Evolutionary conservation across 2,329 filamentous ascomycete genomes (phyloP), one percentile per base, ranked within the genome.

Genomic region (Dryadomyces sulphureus): DNA sequence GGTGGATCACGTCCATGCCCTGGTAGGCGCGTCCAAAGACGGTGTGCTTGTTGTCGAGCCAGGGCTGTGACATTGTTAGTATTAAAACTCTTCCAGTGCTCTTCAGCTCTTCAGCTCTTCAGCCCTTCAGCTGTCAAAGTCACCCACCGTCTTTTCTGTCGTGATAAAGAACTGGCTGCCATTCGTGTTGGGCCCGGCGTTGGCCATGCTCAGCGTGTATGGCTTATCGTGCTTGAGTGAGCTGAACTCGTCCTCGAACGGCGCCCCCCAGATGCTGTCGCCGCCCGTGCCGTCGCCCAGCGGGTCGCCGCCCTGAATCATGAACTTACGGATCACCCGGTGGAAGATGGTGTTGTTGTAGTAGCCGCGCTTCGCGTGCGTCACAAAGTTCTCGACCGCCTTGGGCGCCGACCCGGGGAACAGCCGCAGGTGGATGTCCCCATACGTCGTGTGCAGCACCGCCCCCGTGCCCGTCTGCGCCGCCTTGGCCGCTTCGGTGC

Each of bases 301-400:
- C 0, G 88, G 87, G 59, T 94, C 88, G 43, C 88, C 88, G 46
- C 73, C 68, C 59, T 88, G 87, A 50, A 98, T 94, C 93, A 98
- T 98, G 66, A 98, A 98, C 59, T 95, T 95, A 50, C 84, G 79
- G 55, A 98, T 98, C 7, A 98, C 84, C 30, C 92, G 82, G 63
- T 98, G 92, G 71, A 98, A 98, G 55, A 95, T 90, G 30, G 90
- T 89, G 63, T 86, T 86, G 67, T 98, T 96, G 69, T 98, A 98
- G 62, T 98, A 98, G 1, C 86, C 87, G 48, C 80, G 82, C 56
- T 81, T 83, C 3, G 87, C 77, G 57, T 96, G 92, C 0, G 87
- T 93, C 46, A 93, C 85, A 60, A 98, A 98, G 62, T 98, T 98
- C 65, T 98, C 92, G 4, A 98, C 90, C 0, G 93, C 80, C 60